phyloP scores from a whole-genome alignment of 2,329 filamentous ascomycete species.

The Cladosporium sphaerospermum region DNA sequence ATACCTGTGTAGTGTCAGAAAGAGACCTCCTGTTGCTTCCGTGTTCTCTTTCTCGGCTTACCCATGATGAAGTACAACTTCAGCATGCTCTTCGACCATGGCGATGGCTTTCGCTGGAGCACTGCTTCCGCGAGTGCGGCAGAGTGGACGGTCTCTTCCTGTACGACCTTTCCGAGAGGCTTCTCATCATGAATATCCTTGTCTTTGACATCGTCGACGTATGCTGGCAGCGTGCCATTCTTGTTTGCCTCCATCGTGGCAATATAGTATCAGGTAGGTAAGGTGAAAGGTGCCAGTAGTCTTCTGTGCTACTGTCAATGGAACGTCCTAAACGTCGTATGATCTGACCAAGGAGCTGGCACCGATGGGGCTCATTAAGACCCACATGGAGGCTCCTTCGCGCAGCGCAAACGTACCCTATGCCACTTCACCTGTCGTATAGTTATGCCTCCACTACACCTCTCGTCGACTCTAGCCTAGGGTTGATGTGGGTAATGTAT shows the following conservation, averaged over 20 bases:
- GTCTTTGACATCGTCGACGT: slow-evolving; percentile 13
- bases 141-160: slow-evolving; percentile 19
- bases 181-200: slow-evolving; percentile 13
- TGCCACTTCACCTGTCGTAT: no score
- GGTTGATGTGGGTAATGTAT: no score
- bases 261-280: no score
- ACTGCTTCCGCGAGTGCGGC: slow-evolving; percentile 20
- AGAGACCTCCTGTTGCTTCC: background rate
- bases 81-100: slow-evolving; percentile 21
- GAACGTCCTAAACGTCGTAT: no score
- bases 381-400: no score
- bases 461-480: no score
- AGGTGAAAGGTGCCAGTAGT: no score
- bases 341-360: no score
- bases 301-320: no score
- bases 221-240: slow-evolving; percentile 13
- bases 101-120: slow-evolving; percentile 17
- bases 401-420: no score
- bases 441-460: no score
- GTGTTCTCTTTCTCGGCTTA: background rate
- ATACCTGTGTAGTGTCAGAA: slow-evolving; percentile 1
- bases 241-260: slow-evolving; percentile 44
- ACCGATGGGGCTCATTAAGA: no score
- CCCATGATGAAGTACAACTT: slow-evolving; percentile 20
- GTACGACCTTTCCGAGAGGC: slow-evolving; percentile 16